Evolutionary conservation across 1,284 basidiomycete species (phyloP), one percentile per base, ranked within the genome.

Genomic region (Abortiporus biennis): DNA sequence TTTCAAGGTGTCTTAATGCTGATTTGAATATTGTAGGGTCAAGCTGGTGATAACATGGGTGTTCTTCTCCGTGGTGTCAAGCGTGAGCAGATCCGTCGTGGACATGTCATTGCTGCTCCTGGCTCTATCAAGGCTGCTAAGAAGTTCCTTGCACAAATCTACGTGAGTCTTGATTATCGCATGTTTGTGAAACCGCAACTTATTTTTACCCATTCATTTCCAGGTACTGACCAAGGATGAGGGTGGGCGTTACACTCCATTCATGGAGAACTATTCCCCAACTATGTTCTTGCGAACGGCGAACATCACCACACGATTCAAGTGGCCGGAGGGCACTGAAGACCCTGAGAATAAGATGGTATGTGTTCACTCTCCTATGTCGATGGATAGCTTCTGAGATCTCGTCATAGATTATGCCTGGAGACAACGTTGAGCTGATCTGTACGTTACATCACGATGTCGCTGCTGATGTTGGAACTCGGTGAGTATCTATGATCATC

Each of bases 1-100:
- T n/a, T n/a, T n/a, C n/a, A n/a, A n/a, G n/a, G n/a, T n/a, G n/a
- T 4, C 2, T 15, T 21, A 36, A 17, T 13, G n/a, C 2, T 20
- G 17, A 23, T 8, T 27, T 38, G 2, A 25, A 25, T 33, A 25
- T 27, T 12, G 44, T 23, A 84, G 81, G 95, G 92, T 50, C 92
- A 98, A 67, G 95, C 96, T 53, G 96, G 96, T 61, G 96, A 99
- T 71, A 99, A 99, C 76, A 98, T 98, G 92, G 96, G 96, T 57
- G 91, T 89, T 46, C 75, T 99, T 36, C 83, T 99, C 43, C 92
- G 96, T 69, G 94, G 96, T 66, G 73, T 98, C 64, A 98, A 98
- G 74, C 87, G 95, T 54, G 96, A 99, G 65, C 93, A 99, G 67
- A 71, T 99, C 61, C 78, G 79, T 54, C 88, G 96, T 57, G 96